phyloP scores from a whole-genome alignment of 1,284 basidiomycete genomes.

The Ceratobasidium sp. region DNA sequence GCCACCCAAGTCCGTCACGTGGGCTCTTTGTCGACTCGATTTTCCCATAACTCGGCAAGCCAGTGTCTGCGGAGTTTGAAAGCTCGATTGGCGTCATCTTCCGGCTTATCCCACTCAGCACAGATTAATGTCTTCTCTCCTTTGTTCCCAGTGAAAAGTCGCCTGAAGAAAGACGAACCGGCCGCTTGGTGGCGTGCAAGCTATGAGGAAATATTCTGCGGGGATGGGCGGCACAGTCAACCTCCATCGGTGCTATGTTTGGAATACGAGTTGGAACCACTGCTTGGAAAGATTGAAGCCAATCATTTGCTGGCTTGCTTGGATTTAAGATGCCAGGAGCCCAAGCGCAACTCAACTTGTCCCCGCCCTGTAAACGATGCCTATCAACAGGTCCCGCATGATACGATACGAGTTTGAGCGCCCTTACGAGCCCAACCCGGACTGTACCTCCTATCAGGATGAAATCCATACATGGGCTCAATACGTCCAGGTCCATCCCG shows the following conservation, averaged over 20 bases:
- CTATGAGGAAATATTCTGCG: not conserved
- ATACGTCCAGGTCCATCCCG: not conserved
- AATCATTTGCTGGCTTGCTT: not conserved
- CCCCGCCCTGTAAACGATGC: not conserved
- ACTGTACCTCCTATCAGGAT: constrained; percentile 3
- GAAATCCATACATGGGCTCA: constrained; percentile 29
- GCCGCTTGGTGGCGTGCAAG: not conserved
- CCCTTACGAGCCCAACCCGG: not conserved
- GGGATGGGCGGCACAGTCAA: not conserved
- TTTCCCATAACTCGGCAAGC: not conserved
- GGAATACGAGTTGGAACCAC: not conserved
- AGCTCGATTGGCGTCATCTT: not conserved
- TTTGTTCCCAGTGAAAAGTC: not conserved
- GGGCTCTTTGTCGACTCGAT: not conserved
- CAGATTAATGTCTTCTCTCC: too few relatives aligned
- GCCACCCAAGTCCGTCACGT: too few relatives aligned
- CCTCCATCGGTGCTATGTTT: not conserved
- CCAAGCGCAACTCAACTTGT: not conserved
- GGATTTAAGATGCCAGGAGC: not conserved
- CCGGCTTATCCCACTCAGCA: too few relatives aligned
- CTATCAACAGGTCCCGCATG: not conserved
- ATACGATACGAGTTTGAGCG: not conserved
- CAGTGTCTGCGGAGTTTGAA: not conserved
- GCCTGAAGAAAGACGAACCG: not conserved
- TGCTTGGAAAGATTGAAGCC: not conserved